Conservation (phyloP, 1,284 basidiomycete species). For the Fomitopsis schrenkii region DNA sequence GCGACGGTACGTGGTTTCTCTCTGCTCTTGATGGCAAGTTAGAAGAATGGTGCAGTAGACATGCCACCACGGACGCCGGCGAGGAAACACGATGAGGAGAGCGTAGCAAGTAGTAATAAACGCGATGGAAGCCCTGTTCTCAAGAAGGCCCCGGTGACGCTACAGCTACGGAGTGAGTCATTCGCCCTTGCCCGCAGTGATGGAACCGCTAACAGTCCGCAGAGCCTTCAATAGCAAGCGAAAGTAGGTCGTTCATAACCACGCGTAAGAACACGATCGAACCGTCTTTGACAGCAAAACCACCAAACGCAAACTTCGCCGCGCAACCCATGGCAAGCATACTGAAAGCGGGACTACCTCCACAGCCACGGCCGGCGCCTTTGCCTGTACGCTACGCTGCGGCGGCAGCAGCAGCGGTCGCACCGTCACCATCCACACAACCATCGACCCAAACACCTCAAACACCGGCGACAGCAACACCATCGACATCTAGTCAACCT, state of each 20-base stretch:
- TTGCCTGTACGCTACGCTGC: constrained; percentile 90
- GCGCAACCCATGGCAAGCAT: constrained; percentile 81
- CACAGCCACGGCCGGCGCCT: constrained; percentile 49
- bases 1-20: constrained; percentile 49
- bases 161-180: constrained; percentile 62
- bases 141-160: constrained; percentile 63
- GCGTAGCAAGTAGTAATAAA: constrained; percentile 64
- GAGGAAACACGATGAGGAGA: constrained; percentile 79
- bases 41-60: constrained; percentile 25
- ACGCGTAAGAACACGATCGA: background rate
- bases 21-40: background rate
- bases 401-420: constrained; percentile 84
- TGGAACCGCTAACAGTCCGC: constrained; percentile 2
- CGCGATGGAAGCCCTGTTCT: constrained; percentile 73
- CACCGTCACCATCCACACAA: constrained; percentile 31
- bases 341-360: constrained; percentile 62
- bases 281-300: constrained; percentile 49
- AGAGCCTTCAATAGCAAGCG: constrained; percentile 46
- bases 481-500: constrained; percentile 33
- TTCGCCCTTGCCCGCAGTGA: background rate
- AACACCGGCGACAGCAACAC: constrained; percentile 18
- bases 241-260: constrained; percentile 35
- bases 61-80: constrained; percentile 57
- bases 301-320: constrained; percentile 76
- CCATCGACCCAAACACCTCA: constrained; percentile 17